These are phyloP conservation scores for Lecanoromycetidae sp. DNA, from an alignment of 2,329 filamentous ascomycete species.

Conservation along the genomic window DNA sequence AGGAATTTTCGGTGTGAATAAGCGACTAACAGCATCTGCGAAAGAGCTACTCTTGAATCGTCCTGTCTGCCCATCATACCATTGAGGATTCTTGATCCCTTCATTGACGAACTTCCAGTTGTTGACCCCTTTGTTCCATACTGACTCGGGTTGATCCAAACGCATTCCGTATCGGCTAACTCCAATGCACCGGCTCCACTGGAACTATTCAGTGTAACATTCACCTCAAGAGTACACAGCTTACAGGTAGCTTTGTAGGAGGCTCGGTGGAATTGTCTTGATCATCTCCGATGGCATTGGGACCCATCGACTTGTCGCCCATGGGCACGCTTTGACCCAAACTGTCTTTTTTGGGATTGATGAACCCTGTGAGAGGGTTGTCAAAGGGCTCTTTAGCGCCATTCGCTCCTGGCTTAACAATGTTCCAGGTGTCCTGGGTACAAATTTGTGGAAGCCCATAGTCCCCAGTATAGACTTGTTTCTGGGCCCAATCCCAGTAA, in stretches of 20 bases:
- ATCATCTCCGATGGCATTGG: neutral
- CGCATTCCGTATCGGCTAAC: neutral
- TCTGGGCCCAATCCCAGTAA: conserved; percentile 38
- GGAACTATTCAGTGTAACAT: neutral
- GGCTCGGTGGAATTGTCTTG: neutral
- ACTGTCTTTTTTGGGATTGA: neutral
- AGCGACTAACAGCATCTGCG: neutral
- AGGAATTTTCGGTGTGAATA: neutral
- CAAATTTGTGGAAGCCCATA: conserved; percentile 1
- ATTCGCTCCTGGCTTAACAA: neutral
- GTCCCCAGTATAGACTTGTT: neutral
- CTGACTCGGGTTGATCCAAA: neutral
- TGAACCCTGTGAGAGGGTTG: neutral
- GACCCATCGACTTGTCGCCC: neutral
- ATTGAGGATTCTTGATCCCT: neutral
- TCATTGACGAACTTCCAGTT: neutral
- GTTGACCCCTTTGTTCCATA: neutral
- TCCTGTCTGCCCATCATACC: neutral
- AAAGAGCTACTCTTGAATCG: neutral
- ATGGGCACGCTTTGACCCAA: neutral
- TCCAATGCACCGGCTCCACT: neutral
- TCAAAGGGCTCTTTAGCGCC: neutral
- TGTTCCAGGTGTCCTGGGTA: neutral
- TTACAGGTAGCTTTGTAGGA: neutral
- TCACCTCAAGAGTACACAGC: neutral